These are phyloP conservation scores for Paralagenidium karlingii DNA, from an alignment of 352 stramenopile genomes.

Conservation along the genomic window DNA sequence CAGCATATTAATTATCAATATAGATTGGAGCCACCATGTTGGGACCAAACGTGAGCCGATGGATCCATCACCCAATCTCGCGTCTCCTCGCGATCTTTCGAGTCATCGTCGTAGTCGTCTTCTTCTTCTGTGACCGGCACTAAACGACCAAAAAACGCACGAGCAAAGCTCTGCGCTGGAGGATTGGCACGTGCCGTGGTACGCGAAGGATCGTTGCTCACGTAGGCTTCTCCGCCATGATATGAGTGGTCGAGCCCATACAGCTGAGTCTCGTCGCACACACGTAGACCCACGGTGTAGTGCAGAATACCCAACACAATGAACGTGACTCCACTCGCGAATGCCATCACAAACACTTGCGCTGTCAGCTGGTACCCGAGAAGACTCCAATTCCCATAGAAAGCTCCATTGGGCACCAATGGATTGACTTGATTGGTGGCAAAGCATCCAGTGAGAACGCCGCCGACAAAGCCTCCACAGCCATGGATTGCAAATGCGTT, in stretches of 20 bases:
- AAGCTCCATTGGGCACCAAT: constrained; percentile 1
- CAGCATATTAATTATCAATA: too few species aligned
- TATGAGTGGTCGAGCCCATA: constrained; percentile 9
- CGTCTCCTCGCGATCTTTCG: too few species aligned
- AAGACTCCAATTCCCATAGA: constrained; percentile 4
- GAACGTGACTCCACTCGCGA: constrained; percentile 4
- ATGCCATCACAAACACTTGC: constrained; percentile 1
- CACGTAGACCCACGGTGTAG: constrained; percentile 5
- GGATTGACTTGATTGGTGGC: constrained; percentile 6
- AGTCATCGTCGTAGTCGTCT: too few species aligned
- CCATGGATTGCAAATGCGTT: constrained; percentile 13
- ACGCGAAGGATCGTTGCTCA: too few species aligned
- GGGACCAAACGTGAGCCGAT: too few species aligned
- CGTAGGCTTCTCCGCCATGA: constrained; percentile 6
- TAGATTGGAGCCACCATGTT: too few species aligned
- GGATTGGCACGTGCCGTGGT: too few species aligned
- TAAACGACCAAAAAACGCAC: too few species aligned
- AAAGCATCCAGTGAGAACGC: constrained; percentile 9
- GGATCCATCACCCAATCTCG: too few species aligned
- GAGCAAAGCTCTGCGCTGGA: too few species aligned
- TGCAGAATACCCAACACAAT: constrained; percentile 5
- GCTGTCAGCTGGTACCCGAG: constrained; percentile 8
- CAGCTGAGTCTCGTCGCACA: constrained; percentile 7
- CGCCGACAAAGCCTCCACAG: constrained; percentile 6
- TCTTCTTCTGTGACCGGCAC: too few species aligned